Evolutionary conservation across 768 basidiomycete species (phyloP).

Genomic region (Hysterangium stoloniferum): DNA sequence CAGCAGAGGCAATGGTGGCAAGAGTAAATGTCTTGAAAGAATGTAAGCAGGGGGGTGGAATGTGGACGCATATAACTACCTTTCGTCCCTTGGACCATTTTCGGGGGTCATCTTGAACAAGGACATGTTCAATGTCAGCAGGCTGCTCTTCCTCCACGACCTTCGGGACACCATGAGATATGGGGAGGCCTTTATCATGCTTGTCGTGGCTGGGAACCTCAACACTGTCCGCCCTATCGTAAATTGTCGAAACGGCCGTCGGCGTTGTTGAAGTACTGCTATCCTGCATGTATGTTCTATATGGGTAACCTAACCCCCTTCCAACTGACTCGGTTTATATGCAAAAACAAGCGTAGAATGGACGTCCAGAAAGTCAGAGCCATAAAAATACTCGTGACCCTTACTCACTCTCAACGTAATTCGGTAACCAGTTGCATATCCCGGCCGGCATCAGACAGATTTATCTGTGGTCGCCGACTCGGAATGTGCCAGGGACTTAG

Average conservation of each 20-base stretch:
- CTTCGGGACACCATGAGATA: neutral
- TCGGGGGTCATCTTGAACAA: constrained; percentile 54
- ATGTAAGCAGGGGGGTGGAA: constrained; percentile 14
- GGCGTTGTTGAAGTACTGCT: constrained; percentile 1
- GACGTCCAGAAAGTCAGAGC: too few species aligned
- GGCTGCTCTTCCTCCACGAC: neutral
- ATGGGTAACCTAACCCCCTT: too few species aligned
- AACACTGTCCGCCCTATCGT: neutral
- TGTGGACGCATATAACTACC: constrained; percentile 28
- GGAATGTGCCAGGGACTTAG: too few species aligned
- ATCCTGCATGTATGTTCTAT: too few species aligned
- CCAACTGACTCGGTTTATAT: too few species aligned
- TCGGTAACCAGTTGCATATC: too few species aligned
- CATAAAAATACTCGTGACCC: too few species aligned
- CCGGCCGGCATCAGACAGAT: too few species aligned
- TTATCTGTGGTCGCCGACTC: too few species aligned
- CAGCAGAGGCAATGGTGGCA: constrained; percentile 35
- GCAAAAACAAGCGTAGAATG: too few species aligned
- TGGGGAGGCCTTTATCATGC: neutral
- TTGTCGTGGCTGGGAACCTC: neutral
- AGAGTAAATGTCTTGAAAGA: constrained; percentile 15
- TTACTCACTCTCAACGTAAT: too few species aligned
- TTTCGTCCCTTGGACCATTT: constrained; percentile 50
- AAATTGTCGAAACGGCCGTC: constrained; percentile 5
- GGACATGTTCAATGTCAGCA: constrained; percentile 32